Evolutionary conservation across 2,329 filamentous ascomycete species (phyloP).

Genomic region (Ophiosphaerella korrae): DNA sequence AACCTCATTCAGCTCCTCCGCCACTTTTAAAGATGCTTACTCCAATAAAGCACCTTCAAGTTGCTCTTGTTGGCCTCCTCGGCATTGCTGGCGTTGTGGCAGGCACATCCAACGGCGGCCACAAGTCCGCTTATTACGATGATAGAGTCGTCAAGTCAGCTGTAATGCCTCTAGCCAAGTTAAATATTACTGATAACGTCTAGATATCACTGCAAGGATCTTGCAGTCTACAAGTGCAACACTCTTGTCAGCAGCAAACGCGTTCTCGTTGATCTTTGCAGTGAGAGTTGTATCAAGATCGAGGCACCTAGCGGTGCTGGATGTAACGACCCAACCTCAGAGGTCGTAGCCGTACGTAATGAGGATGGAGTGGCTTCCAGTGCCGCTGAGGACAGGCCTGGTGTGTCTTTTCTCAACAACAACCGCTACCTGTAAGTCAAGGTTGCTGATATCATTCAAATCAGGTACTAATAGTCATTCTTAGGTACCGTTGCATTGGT

Average conservation of each 20-base stretch:
- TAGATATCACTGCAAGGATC: not conserved
- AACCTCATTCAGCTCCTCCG: not conserved
- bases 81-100: conserved; percentile 6
- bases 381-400: no score
- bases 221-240: not conserved
- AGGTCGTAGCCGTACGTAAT: no score
- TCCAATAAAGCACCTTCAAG: conserved; percentile 10
- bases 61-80: conserved; percentile 5
- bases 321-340: no score
- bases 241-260: not conserved
- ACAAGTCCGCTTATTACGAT: not conserved
- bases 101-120: not conserved
- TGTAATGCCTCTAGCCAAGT: not conserved
- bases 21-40: not conserved
- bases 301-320: no score
- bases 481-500: no score
- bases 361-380: no score
- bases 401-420: no score
- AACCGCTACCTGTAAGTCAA: no score
- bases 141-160: not conserved
- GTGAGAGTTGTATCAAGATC: no score
- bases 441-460: no score
- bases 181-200: no score
- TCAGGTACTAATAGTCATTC: no score
- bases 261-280: not conserved